Percentiles rank a stretch among this genome's conserved stretches.
phyloP scores from a whole-genome alignment of 768 basidiomycete genomes.

The Sarcomyxa edulis region DNA sequence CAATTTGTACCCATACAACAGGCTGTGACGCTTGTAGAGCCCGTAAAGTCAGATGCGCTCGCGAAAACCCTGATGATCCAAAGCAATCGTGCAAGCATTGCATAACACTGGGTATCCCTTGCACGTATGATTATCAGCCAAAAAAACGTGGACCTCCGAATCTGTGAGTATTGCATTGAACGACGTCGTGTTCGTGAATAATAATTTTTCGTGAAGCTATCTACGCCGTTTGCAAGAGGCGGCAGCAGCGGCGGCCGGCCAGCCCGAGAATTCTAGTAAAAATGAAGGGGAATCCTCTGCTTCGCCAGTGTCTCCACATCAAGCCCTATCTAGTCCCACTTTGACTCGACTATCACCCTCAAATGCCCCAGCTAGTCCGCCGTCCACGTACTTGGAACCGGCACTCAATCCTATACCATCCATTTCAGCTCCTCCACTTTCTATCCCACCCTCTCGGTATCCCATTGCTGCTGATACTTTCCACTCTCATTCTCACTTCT shows the following conservation, averaged over 20 bases:
- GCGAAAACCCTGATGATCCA: slow-evolving; percentile 72
- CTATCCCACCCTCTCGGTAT: slow-evolving; percentile 64
- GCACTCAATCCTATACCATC: slow-evolving; percentile 34
- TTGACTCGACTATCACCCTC: slow-evolving; percentile 42
- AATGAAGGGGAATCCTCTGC: slow-evolving; percentile 29
- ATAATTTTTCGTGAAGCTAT: slow-evolving; percentile 41
- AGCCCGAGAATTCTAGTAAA: slow-evolving; percentile 22
- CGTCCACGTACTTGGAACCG: slow-evolving; percentile 49
- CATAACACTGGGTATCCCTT: slow-evolving; percentile 72
- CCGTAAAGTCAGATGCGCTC: slow-evolving; percentile 80
- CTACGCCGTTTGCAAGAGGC: slow-evolving; percentile 78
- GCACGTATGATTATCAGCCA: slow-evolving; percentile 90
- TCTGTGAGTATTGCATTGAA: slow-evolving; percentile 45
- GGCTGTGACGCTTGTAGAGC: slow-evolving; percentile 86
- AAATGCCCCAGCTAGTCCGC: slow-evolving; percentile 33
- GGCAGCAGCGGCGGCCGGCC: slow-evolving; percentile 47
- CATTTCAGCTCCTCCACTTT: slow-evolving; percentile 29
- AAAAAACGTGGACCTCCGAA: slow-evolving; percentile 94
- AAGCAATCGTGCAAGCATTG: slow-evolving; percentile 87
- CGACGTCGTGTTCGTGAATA: slow-evolving; percentile 6
- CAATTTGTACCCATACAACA: too few species aligned
- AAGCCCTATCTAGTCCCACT: slow-evolving; percentile 39
- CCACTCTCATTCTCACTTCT: slow-evolving; percentile 20
- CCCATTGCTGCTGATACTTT: slow-evolving; percentile 63
- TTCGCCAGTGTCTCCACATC: slow-evolving; percentile 37